Evolutionary conservation across 306 rosid genomes (phyloP).

Genomic region (Lotus japonicus): DNA sequence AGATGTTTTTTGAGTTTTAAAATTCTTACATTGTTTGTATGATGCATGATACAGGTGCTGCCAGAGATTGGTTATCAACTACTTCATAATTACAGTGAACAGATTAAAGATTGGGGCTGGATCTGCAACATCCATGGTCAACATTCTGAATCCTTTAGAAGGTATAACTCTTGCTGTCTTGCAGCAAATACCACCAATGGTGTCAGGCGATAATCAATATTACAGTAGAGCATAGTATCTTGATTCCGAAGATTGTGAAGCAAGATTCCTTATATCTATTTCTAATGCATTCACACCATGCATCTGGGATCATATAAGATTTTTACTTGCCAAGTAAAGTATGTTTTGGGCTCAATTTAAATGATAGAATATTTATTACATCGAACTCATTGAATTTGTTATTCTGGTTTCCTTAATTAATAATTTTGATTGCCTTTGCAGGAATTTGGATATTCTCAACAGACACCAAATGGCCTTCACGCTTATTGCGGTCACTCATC

Average conservation of each 20-base stretch:
- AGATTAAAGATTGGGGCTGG: constrained; percentile 89
- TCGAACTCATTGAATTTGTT: neutral
- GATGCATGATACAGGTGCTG: constrained; percentile 46
- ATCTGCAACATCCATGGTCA: constrained; percentile 64
- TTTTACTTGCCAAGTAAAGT: neutral
- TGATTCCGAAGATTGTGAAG: neutral
- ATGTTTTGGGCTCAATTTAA: constrained; percentile 14
- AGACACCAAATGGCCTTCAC: constrained; percentile 41
- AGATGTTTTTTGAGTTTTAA: constrained; percentile 16
- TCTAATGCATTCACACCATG: neutral
- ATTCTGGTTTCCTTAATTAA: constrained; percentile 12
- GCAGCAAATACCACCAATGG: neutral
- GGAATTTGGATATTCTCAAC: constrained; percentile 79
- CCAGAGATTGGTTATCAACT: constrained; percentile 86
- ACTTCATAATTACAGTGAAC: constrained; percentile 59
- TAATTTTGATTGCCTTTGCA: constrained; percentile 31
- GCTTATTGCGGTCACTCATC: constrained; percentile 57
- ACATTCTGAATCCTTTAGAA: constrained; percentile 62
- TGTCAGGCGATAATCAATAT: neutral
- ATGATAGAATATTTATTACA: neutral
- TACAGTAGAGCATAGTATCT: neutral
- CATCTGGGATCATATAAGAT: neutral
- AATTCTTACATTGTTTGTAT: constrained; percentile 18
- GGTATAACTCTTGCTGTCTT: constrained; percentile 34
- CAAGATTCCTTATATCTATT: neutral